Evolutionary conservation across 2,329 filamentous ascomycete genomes (phyloP).

Genomic region (Massarina eburnea): DNA sequence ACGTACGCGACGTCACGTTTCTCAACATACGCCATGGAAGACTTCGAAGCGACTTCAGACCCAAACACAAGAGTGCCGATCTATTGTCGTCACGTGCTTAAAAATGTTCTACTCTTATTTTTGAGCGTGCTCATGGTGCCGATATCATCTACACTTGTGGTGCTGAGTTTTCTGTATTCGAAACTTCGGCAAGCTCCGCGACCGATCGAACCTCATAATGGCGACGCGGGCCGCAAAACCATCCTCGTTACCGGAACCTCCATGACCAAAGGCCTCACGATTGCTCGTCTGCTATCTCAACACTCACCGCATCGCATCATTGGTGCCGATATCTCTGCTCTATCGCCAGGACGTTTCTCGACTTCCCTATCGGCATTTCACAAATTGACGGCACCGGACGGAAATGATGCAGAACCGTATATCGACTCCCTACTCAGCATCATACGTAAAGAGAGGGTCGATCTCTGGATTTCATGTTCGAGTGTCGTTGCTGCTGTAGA

Average conservation of each 20-base stretch:
- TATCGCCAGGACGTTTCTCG: slow-evolving; percentile 56
- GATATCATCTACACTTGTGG: slow-evolving; percentile 41
- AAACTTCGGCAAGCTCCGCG: slow-evolving; percentile 4
- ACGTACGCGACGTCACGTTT: slow-evolving; percentile 17
- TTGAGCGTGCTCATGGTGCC: slow-evolving; percentile 52
- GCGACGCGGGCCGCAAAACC: slow-evolving; percentile 48
- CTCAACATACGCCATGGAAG: neutral
- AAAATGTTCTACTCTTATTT: slow-evolving; percentile 52
- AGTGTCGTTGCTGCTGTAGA: slow-evolving; percentile 67
- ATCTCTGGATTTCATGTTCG: slow-evolving; percentile 75
- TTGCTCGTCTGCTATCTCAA: slow-evolving; percentile 66
- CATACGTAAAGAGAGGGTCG: slow-evolving; percentile 61
- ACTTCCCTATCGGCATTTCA: slow-evolving; percentile 59
- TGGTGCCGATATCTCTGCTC: slow-evolving; percentile 62
- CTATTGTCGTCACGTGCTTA: slow-evolving; percentile 47
- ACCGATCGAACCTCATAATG: slow-evolving; percentile 12
- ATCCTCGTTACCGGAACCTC: slow-evolving; percentile 72
- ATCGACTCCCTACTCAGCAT: slow-evolving; percentile 60
- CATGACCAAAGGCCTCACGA: slow-evolving; percentile 69
- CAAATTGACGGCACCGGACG: slow-evolving; percentile 42
- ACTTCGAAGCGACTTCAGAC: neutral
- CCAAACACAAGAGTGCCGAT: slow-evolving; percentile 14
- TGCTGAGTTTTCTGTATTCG: slow-evolving; percentile 28
- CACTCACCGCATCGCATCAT: slow-evolving; percentile 68
- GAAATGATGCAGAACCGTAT: slow-evolving; percentile 52